These are phyloP conservation scores for Trypanosoma caninum DNA, from an alignment of 208 protist species.

Conservation along the genomic window DNA sequence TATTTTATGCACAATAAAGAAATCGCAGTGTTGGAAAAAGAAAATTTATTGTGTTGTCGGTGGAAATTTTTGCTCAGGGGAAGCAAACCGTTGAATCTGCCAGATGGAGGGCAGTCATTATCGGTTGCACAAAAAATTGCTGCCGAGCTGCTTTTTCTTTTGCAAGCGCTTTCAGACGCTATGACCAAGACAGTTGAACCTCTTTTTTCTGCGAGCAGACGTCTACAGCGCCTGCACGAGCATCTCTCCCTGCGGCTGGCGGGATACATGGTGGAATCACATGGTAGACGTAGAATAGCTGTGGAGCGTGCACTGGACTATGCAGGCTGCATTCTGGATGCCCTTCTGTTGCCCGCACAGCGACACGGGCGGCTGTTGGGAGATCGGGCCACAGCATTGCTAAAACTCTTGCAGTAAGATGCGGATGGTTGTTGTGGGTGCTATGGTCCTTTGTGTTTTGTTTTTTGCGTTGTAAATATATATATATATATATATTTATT, in stretches of 20 bases:
- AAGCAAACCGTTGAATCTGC: background rate
- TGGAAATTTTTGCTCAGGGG: background rate
- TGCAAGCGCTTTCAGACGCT: background rate
- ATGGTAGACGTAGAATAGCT: background rate
- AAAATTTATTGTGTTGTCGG: background rate
- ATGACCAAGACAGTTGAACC: background rate
- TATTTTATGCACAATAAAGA: background rate
- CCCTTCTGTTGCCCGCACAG: slow-evolving; percentile 4
- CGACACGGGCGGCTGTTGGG: background rate
- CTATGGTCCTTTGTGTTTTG: background rate
- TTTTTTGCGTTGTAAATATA: slow-evolving; percentile 5
- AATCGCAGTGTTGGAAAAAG: background rate
- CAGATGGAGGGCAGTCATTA: background rate
- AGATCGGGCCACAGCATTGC: background rate
- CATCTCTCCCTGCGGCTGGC: background rate
- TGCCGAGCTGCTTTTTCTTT: background rate
- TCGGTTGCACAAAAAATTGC: background rate
- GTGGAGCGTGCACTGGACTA: slow-evolving; percentile 1
- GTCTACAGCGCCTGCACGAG: background rate
- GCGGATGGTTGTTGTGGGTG: background rate
- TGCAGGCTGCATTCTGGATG: slow-evolving; percentile 1
- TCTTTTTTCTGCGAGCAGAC: background rate
- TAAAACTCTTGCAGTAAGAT: background rate
- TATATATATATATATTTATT: slow-evolving; percentile 7
- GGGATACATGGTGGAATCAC: background rate